A percentile compares a stretch with the other conserved stretches of the same genome.
Evolutionary conservation across 352 stramenopile genomes (phyloP).

Genomic region (Globisporangium spiculum): DNA sequence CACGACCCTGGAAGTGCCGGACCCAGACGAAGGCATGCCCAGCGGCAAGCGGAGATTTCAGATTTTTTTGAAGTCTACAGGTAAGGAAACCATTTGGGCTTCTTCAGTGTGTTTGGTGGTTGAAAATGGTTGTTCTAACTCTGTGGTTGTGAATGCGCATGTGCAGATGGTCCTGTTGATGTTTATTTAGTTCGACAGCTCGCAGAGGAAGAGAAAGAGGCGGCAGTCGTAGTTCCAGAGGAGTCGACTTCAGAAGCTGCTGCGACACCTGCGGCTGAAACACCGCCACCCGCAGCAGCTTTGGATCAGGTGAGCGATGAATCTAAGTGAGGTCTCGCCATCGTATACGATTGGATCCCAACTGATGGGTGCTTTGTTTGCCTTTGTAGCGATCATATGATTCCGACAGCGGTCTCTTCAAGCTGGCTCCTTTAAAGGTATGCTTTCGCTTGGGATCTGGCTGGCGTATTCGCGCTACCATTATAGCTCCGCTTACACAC

Average conservation of each 20-base stretch:
- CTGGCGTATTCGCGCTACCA: neutral
- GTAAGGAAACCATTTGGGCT: slow-evolving; percentile 22
- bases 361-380: neutral
- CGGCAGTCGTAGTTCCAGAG: slow-evolving; percentile 10
- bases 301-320: slow-evolving; percentile 50
- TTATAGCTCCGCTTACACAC: too few relatives aligned
- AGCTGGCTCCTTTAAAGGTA: slow-evolving; percentile 85
- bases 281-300: slow-evolving; percentile 30
- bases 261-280: slow-evolving; percentile 18
- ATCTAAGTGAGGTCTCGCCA: neutral
- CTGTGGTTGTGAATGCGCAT: neutral
- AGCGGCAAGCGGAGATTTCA: slow-evolving; percentile 88
- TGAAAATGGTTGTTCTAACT: neutral
- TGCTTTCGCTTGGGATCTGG: neutral
- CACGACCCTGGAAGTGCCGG: slow-evolving; percentile 93
- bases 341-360: neutral
- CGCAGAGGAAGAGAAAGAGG: slow-evolving; percentile 34
- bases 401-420: slow-evolving; percentile 81
- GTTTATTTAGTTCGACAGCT: slow-evolving; percentile 86
- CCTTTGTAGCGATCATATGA: slow-evolving; percentile 68
- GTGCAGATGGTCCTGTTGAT: slow-evolving; percentile 81
- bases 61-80: slow-evolving; percentile 92
- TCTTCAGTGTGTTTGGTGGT: neutral
- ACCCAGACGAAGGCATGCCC: slow-evolving; percentile 93
- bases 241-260: neutral